Conservation (phyloP, 2,329 filamentous ascomycete genomes). For the Diplodia intermedia region DNA sequence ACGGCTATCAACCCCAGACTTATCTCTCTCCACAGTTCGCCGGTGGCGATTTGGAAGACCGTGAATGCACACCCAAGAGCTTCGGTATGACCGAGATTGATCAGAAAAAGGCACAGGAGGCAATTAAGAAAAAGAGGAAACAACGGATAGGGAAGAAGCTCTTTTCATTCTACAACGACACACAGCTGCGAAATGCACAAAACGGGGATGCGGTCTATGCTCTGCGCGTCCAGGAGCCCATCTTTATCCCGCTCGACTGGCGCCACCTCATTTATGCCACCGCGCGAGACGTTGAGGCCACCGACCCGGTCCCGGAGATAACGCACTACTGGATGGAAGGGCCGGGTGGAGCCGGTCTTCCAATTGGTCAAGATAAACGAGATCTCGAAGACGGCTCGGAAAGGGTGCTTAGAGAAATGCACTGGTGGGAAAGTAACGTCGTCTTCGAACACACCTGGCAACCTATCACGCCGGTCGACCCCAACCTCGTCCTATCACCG, state of each 20-base stretch:
- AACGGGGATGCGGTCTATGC: neutral
- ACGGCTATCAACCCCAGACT: neutral
- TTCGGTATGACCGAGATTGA: neutral
- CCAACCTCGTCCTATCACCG: neutral
- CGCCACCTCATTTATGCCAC: neutral
- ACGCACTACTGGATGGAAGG: neutral
- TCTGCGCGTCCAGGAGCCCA: neutral
- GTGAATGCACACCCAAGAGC: neutral
- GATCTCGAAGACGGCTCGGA: neutral
- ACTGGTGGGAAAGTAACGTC: neutral
- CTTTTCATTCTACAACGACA: neutral
- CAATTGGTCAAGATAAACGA: neutral
- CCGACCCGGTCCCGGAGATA: neutral
- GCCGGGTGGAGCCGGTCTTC: neutral
- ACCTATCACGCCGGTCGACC: neutral
- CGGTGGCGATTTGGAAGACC: neutral
- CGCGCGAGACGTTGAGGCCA: neutral
- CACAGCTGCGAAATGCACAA: neutral
- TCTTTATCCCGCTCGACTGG: neutral
- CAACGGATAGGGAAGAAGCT: neutral
- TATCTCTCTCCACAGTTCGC: neutral
- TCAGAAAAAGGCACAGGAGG: neutral
- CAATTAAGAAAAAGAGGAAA: neutral
- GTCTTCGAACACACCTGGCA: neutral
- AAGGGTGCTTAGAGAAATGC: neutral